Conservation (phyloP, 257 asterid species). For the Lycium ferocissimum region DNA sequence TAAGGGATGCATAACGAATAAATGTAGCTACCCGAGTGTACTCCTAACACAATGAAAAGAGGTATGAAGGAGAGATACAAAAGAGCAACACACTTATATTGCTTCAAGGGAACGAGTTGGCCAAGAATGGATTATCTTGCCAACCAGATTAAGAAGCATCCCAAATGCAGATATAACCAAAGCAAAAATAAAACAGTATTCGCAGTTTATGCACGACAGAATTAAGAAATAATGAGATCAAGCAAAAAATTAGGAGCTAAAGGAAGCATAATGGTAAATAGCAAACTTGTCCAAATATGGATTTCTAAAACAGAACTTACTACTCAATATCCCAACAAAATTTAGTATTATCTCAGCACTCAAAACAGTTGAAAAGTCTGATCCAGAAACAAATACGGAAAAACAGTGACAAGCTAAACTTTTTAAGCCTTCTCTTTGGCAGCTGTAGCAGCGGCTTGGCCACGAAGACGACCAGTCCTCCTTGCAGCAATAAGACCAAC, state of each 20-base stretch:
- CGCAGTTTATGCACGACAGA: neutral
- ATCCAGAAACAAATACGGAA: neutral
- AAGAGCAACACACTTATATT: slow-evolving; percentile 38
- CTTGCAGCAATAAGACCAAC: slow-evolving; percentile 86
- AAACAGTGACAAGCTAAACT: slow-evolving; percentile 21
- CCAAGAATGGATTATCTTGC: slow-evolving; percentile 35
- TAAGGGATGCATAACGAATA: neutral
- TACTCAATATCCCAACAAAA: slow-evolving; percentile 37
- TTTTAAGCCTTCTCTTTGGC: slow-evolving; percentile 60
- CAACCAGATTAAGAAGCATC: slow-evolving; percentile 51
- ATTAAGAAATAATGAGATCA: neutral
- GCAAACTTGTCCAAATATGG: slow-evolving; percentile 8
- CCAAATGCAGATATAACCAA: neutral
- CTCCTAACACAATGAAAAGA: neutral
- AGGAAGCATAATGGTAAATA: neutral
- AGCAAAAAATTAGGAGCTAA: neutral
- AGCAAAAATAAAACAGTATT: neutral
- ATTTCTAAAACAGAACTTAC: slow-evolving; percentile 19
- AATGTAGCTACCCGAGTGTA: slow-evolving; percentile 38
- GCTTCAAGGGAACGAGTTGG: slow-evolving; percentile 54
- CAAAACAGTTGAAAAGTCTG: slow-evolving; percentile 28
- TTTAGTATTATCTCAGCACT: slow-evolving; percentile 40
- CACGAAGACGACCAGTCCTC: slow-evolving; percentile 83
- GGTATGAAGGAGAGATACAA: slow-evolving; percentile 16
- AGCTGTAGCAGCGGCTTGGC: slow-evolving; percentile 79